Evolutionary conservation across 805 yeast species (phyloP), one percentile per base, ranked within the genome.

Genomic region (Barnettozyma sp.): DNA sequence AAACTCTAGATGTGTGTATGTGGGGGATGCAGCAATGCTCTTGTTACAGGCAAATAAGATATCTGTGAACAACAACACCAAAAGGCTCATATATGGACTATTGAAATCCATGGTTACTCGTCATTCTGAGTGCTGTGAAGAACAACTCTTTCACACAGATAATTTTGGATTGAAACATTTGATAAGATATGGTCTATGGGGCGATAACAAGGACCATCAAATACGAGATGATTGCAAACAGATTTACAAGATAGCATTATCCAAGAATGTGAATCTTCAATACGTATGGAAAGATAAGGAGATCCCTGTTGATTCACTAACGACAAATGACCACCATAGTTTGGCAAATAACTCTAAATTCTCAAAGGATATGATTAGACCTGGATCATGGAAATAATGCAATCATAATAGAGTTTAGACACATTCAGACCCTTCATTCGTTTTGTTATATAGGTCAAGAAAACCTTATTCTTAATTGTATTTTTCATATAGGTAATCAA

Each of bases 1-100:
- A 11, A 33, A 43, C 11, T 41, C 53, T 2, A n/a, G 36, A 5
- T 63, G 66, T 33, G 40, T 53, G 21, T 67, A 63, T 33, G 59
- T 55, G 21, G 33, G 48, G 2, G 55, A 50, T 1, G 38, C 60
- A 8, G 41, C 66, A 4, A 65, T 66, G 2, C 51, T 64, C 40
- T 32, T 67, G n/a, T 43, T 52, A 6, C 58, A 62, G 34, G 65
- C 64, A 3, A 53, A 62, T 11, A 56, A 53, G 12, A 38, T 50
- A 9, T 38, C 60, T 6, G 50, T 26, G 3, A 22, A 6, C 3
- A 15, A 16, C 20, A 17, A 17, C 12, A 11, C 35, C 48, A 15
- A 29, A 37, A 9, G 33, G 32, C 3, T 36, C 31, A 27, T 36
- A 19, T 32, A 26, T 13, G 40, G 32, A 12, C 15, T 27, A 9